A percentile compares a stretch with the other conserved stretches of the same genome.
These are phyloP conservation scores for Panicum hallii DNA, from an alignment of 202 grass and related monocot genomes.

Conservation along the genomic window DNA sequence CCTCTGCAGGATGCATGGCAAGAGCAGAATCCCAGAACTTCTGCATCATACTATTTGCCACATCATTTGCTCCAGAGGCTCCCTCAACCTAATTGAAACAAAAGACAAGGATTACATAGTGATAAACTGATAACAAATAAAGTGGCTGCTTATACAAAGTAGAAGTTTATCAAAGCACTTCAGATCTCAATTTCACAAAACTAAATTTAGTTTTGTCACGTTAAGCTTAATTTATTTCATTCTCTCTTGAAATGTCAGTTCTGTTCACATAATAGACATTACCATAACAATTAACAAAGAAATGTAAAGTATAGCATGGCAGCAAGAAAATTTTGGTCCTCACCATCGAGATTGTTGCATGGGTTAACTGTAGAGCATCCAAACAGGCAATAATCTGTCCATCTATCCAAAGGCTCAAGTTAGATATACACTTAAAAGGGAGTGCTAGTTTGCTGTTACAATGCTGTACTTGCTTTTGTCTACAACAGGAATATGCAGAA, in stretches of 20 bases:
- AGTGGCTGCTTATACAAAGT: background rate
- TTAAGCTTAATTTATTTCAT: background rate
- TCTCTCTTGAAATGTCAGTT: background rate
- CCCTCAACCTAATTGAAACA: conserved; percentile 53
- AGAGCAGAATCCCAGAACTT: conserved; percentile 86
- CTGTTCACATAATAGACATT: background rate
- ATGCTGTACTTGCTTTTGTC: conserved; percentile 62
- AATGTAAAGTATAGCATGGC: background rate
- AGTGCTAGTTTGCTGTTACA: conserved; percentile 11
- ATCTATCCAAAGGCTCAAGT: conserved; percentile 51
- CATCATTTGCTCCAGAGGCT: conserved; percentile 54
- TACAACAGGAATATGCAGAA: conserved; percentile 78
- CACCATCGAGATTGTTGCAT: conserved; percentile 81
- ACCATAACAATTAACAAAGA: background rate
- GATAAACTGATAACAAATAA: background rate
- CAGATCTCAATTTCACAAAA: background rate
- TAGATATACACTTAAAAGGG: conserved; percentile 9
- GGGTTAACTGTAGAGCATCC: conserved; percentile 79
- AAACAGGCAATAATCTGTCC: conserved; percentile 70
- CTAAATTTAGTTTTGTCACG: background rate
- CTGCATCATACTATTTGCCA: conserved; percentile 75
- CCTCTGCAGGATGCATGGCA: conserved; percentile 60
- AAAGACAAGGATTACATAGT: background rate
- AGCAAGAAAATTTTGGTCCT: background rate
- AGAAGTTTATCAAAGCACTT: background rate